Percentiles rank a stretch among this genome's conserved stretches.
phyloP scores from a whole-genome alignment of 2,329 filamentous ascomycete genomes.

The Penicillium sp. region DNA sequence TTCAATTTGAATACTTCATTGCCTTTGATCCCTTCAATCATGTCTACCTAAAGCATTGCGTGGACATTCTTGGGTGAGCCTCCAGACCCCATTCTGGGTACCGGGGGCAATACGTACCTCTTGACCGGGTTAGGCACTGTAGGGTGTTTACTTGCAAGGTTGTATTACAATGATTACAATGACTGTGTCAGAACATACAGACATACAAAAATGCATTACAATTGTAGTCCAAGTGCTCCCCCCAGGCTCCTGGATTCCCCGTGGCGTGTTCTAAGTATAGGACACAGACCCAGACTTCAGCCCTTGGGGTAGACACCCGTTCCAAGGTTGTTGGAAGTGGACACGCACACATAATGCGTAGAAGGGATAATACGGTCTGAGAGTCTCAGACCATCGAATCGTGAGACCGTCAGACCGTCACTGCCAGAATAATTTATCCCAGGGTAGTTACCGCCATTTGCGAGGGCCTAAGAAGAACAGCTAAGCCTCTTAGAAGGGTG shows the following conservation, averaged over 20 bases:
- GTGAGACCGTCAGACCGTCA: background rate
- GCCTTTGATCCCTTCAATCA: background rate
- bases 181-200: background rate
- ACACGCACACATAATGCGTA: background rate
- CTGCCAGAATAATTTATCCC: background rate
- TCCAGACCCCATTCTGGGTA: constrained; percentile 6
- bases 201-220: background rate
- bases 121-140: background rate
- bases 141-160: background rate
- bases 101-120: constrained; percentile 3
- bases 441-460: constrained; percentile 13
- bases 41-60: constrained; percentile 11
- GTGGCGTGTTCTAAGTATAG: constrained; percentile 14
- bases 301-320: background rate
- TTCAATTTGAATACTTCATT: background rate
- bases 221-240: background rate
- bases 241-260: constrained; percentile 1
- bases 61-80: constrained; percentile 7
- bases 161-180: constrained; percentile 1
- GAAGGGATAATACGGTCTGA: background rate
- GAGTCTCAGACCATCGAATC: background rate
- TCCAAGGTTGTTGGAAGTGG: background rate
- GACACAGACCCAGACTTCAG: constrained; percentile 7
- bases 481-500: background rate
- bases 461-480: background rate